phyloP scores from a whole-genome alignment of 2,329 filamentous ascomycete genomes.

The Metarhizium sp. region DNA sequence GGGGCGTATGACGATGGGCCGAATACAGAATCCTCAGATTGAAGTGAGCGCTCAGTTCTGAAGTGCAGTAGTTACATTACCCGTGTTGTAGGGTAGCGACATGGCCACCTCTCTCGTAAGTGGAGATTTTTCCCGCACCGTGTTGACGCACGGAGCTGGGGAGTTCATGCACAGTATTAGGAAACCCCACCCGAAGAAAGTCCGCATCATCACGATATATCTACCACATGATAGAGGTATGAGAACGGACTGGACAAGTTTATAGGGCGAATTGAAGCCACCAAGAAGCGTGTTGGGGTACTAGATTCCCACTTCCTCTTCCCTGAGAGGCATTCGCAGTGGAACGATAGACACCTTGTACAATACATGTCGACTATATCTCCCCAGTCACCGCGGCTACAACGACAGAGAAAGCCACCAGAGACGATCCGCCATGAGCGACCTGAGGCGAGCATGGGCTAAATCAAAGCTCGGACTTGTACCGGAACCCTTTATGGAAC shows the following conservation, averaged over 20 bases:
- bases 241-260: neutral
- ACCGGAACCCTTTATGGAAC: conserved; percentile 39
- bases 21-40: no score
- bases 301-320: neutral
- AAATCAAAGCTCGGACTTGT: conserved; percentile 61
- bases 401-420: neutral
- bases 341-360: neutral
- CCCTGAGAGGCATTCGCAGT: neutral
- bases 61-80: no score
- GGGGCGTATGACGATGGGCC: no score
- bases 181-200: neutral
- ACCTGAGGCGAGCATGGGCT: conserved; percentile 69
- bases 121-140: neutral
- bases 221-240: neutral
- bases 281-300: neutral
- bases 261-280: neutral
- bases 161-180: neutral
- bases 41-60: no score
- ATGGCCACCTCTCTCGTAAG: neutral
- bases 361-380: neutral
- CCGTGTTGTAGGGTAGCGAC: neutral
- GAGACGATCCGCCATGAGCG: conserved; percentile 52
- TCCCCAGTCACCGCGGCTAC: neutral
- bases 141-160: neutral
- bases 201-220: neutral